A percentile compares a stretch with the other conserved stretches of the same genome.
phyloP scores from a whole-genome alignment of 164 flowering plant genomes.

The Berberis thunbergii region DNA sequence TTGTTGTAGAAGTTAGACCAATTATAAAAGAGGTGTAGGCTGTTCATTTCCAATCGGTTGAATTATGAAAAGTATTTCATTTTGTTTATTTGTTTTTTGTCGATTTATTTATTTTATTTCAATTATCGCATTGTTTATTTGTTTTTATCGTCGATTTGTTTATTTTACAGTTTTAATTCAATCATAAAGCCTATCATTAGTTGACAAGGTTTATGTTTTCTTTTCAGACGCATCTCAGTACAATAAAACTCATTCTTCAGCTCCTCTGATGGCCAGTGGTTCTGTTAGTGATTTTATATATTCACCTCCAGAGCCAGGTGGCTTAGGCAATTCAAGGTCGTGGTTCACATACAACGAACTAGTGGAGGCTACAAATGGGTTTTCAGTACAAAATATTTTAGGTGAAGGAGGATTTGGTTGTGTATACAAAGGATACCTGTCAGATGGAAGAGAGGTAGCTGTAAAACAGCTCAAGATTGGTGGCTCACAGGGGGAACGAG shows the following conservation, averaged over 20 bases:
- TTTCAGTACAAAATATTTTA: constrained; percentile 56
- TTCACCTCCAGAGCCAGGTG: constrained; percentile 47
- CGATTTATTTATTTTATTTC: too few relatives aligned
- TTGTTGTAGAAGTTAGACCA: too few relatives aligned
- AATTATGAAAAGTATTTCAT: too few relatives aligned
- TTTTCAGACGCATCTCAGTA: constrained; percentile 30
- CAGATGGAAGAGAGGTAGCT: constrained; percentile 78
- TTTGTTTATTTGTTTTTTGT: too few relatives aligned
- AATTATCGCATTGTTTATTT: too few relatives aligned
- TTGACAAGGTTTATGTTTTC: constrained; percentile 6
- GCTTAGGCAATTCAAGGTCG: constrained; percentile 61
- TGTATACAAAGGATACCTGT: constrained; percentile 58
- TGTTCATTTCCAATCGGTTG: too few relatives aligned
- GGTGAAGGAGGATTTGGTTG: constrained; percentile 87
- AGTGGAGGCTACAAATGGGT: constrained; percentile 54
- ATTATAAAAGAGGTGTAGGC: too few relatives aligned
- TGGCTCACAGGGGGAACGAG: constrained; percentile 76
- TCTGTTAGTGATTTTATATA: constrained; percentile 28
- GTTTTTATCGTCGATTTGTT: too few relatives aligned
- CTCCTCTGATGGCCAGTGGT: constrained; percentile 34
- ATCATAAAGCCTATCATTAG: constrained; percentile 39
- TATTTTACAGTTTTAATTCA: constrained; percentile 53
- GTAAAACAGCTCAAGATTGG: constrained; percentile 77
- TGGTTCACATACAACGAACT: constrained; percentile 68
- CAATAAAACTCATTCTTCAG: constrained; percentile 27